Evolutionary conservation across 1,284 basidiomycete genomes (phyloP), one percentile per base, ranked within the genome.

Genomic region (Cutaneotrichosporon sp.): DNA sequence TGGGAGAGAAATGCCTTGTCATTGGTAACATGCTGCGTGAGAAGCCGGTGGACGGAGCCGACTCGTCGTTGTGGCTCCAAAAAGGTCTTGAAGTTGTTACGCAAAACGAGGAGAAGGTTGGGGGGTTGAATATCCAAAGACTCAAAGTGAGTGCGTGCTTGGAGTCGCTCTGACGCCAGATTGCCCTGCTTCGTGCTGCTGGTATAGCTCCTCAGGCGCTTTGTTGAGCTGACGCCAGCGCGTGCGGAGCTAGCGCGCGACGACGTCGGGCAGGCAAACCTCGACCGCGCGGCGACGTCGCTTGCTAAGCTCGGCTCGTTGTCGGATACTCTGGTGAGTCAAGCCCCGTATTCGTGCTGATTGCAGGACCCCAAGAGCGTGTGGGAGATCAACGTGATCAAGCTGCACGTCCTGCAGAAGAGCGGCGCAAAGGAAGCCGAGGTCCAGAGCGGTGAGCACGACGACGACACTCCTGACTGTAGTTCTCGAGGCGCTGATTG

Each of bases 341-440:
- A 2, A 20, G 3, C 12, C 3, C 4, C 2, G 14, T 35, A 4
- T 15, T 13, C 2, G 10, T 22, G 14, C 4, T 1, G 3, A n/a
- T 26, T 53, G 26, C 23, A 56, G 55, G 46, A 56, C 33, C 46
- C 50, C 0, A 13, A 30, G 4, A 42, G 42, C 9, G 47, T 52
- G 3, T 43, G 46, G 3, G 55, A 56, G 30, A 50, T 50, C 38
- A 52, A 46, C 17, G 18, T 40, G 14, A 30, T 56, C 3, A 48
- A 50, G 13, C 51, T 56, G 12, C 38, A 47, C 15, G 22, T 53
- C 13, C 47, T 53, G 7, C 41, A 49, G 15, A 26, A 35, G 0
- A 51, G 50, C 14, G 13, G 36, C 4, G 55, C 55, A 12, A 50
- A 46, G 30, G 55, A 56, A n/a, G 42, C 15, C 8, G 42, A 54